These are phyloP conservation scores for Colletotrichum neosansevieriae DNA, from an alignment of 2,329 filamentous ascomycete species.

Conservation along the genomic window DNA sequence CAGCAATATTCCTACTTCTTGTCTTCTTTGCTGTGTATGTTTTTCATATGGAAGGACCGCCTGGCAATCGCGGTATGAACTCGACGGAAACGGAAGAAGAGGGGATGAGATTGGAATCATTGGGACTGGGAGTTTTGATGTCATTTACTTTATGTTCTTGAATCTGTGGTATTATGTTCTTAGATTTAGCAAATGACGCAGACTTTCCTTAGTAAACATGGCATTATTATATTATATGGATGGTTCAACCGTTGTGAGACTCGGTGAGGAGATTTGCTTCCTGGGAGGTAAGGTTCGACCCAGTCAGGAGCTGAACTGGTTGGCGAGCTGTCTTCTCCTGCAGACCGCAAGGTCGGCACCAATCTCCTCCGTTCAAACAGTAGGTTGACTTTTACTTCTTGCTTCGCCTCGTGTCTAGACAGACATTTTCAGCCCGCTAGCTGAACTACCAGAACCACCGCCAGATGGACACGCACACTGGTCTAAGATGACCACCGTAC, in stretches of 20 bases:
- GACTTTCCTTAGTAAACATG: constrained; percentile 24
- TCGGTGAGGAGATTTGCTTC: neutral
- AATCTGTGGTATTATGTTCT: neutral
- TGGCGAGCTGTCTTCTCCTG: no score
- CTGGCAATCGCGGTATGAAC: neutral
- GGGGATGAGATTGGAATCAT: constrained; percentile 8
- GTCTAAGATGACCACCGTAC: no score
- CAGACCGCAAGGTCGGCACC: no score
- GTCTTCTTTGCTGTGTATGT: neutral
- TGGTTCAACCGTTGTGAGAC: neutral
- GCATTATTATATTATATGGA: constrained; percentile 4
- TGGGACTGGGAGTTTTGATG: constrained; percentile 35
- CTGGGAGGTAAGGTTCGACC: neutral
- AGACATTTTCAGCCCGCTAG: no score
- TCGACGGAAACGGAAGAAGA: neutral
- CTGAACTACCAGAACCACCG: no score
- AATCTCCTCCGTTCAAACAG: no score
- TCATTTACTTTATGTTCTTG: constrained; percentile 14
- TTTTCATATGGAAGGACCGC: neutral
- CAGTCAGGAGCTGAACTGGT: no score
- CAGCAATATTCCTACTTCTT: neutral
- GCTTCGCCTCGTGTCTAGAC: no score
- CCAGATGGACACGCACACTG: no score
- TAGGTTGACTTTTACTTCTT: no score
- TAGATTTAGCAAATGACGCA: constrained; percentile 11